Conservation (phyloP, 1,139 yeast species). For the Candida smagusa region DNA sequence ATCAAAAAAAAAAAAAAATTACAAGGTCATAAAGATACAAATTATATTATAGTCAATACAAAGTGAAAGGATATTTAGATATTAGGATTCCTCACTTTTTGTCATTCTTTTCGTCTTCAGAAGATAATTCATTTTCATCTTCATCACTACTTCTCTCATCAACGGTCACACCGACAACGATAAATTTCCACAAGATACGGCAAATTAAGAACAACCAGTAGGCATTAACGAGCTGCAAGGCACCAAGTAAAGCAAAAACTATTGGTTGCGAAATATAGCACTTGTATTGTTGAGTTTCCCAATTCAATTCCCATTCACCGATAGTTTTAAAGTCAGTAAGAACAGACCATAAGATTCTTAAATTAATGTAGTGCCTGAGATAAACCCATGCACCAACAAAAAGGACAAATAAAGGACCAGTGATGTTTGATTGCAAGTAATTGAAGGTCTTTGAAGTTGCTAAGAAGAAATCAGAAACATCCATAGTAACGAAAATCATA, state of each 20-base stretch:
- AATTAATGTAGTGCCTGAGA: conserved; percentile 80
- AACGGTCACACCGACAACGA: conserved; percentile 55
- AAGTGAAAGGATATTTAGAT: no score
- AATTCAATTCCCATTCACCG: conserved; percentile 77
- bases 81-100: conserved; percentile 11
- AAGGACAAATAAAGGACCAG: conserved; percentile 62
- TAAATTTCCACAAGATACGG: conserved; percentile 67
- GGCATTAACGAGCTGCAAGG: conserved; percentile 78
- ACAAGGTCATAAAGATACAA: neutral
- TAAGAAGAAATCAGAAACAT: conserved; percentile 85
- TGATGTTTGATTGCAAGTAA: conserved; percentile 66
- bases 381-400: conserved; percentile 81
- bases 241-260: conserved; percentile 71
- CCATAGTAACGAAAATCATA: conserved; percentile 92
- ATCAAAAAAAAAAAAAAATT: neutral
- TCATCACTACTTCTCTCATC: conserved; percentile 95
- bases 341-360: conserved; percentile 81
- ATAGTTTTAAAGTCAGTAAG: conserved; percentile 82
- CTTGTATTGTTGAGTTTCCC: conserved; percentile 92
- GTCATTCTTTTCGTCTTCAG: conserved; percentile 25
- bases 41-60: no score
- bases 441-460: conserved; percentile 81
- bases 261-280: conserved; percentile 94
- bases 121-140: conserved; percentile 32
- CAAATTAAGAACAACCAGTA: conserved; percentile 86